Conservation (phyloP, 2,329 filamentous ascomycete species). For the Aplosporella prunicola region DNA sequence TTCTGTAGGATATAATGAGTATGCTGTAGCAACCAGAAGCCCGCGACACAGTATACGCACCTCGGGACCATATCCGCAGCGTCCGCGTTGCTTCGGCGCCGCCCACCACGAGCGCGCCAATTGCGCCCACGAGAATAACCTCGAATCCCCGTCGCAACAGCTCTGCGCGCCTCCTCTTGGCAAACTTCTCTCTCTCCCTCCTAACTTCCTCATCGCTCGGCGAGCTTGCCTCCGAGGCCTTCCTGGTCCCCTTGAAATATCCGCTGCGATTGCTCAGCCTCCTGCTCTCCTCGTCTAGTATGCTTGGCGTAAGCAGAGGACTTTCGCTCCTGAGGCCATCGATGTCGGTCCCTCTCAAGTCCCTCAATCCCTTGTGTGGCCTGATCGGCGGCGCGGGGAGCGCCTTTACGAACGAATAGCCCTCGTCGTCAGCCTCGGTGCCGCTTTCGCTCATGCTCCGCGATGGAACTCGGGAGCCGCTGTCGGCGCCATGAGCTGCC, state of each 20-base stretch:
- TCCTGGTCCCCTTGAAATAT: constrained; percentile 26
- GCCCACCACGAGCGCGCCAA: constrained; percentile 38
- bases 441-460: constrained; percentile 64
- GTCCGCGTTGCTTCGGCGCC: constrained; percentile 23
- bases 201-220: constrained; percentile 25
- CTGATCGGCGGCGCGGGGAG: constrained; percentile 68
- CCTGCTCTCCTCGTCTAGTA: constrained; percentile 38
- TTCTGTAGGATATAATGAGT: constrained; percentile 30
- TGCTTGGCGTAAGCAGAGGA: constrained; percentile 38
- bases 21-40: too few relatives aligned
- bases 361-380: constrained; percentile 68
- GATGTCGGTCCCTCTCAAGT: constrained; percentile 27
- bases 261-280: constrained; percentile 21
- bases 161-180: constrained; percentile 80
- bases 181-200: constrained; percentile 54
- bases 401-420: constrained; percentile 63
- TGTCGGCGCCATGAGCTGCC: too few relatives aligned
- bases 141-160: constrained; percentile 60
- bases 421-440: constrained; percentile 91
- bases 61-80: constrained; percentile 31
- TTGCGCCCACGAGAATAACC: constrained; percentile 43
- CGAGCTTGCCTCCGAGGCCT: constrained; percentile 9
- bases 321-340: background rate
- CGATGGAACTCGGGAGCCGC: background rate
- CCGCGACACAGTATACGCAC: constrained; percentile 14